Evolutionary conservation across 805 yeast genomes (phyloP).

Genomic region (Komagataella populi): DNA sequence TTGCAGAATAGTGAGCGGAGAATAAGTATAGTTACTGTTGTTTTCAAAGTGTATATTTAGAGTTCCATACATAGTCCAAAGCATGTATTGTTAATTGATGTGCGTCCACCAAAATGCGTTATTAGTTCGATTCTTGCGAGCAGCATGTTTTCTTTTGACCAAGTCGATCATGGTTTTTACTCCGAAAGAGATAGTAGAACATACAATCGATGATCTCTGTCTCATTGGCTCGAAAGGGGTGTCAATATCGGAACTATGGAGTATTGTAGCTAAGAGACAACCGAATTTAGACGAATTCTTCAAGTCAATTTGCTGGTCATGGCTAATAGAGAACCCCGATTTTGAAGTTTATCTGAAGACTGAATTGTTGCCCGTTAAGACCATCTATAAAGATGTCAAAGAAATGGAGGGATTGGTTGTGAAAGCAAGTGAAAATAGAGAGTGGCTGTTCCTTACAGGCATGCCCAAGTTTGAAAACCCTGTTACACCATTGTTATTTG

Average conservation of each 20-base stretch:
- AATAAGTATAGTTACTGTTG: background rate
- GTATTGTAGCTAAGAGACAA: slow-evolving; percentile 8
- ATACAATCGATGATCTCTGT: slow-evolving; percentile 19
- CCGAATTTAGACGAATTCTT: slow-evolving; percentile 15
- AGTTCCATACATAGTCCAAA: background rate
- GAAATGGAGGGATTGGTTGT: slow-evolving; percentile 7
- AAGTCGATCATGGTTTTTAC: slow-evolving; percentile 1
- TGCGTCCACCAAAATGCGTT: background rate
- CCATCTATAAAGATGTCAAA: background rate
- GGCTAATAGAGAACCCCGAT: slow-evolving; percentile 19
- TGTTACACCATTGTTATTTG: slow-evolving; percentile 28
- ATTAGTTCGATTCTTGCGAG: slow-evolving; percentile 2
- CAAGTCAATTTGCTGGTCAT: slow-evolving; percentile 20
- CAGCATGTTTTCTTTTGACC: background rate
- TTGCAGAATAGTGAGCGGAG: slow-evolving; percentile 19
- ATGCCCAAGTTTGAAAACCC: slow-evolving; percentile 28
- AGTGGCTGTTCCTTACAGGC: slow-evolving; percentile 47
- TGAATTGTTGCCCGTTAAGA: background rate
- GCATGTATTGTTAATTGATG: background rate
- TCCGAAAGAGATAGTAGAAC: slow-evolving; percentile 22
- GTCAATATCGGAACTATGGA: slow-evolving; percentile 19
- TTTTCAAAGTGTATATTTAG: background rate
- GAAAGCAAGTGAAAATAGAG: slow-evolving; percentile 37
- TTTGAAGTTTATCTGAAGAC: slow-evolving; percentile 7
- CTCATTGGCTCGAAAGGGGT: slow-evolving; percentile 20